phyloP scores from a whole-genome alignment of 2,329 filamentous ascomycete species.

The Achaetomium macrosporum region DNA sequence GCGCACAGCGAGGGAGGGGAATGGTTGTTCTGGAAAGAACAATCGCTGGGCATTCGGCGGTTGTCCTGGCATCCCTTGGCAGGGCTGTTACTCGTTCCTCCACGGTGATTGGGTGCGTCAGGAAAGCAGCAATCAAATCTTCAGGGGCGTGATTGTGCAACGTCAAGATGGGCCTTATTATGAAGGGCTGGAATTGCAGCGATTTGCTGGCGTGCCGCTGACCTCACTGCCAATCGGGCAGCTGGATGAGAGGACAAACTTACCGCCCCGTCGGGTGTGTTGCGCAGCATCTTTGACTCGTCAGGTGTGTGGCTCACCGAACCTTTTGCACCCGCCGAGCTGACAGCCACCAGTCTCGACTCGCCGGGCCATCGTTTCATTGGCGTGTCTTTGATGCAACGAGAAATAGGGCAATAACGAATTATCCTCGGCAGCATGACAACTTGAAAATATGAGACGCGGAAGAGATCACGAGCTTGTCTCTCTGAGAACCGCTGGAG shows the following conservation, averaged over 20 bases:
- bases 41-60: background rate
- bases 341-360: background rate
- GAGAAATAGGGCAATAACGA: background rate
- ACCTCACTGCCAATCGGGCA: background rate
- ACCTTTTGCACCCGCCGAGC: no score
- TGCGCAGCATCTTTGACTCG: no score
- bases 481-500: background rate
- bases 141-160: conserved; percentile 5
- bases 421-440: conserved; percentile 8
- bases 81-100: conserved; percentile 6
- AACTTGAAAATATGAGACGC: background rate
- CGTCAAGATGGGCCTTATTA: conserved; percentile 11
- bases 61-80: conserved; percentile 3
- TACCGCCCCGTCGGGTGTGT: no score
- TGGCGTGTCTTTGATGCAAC: background rate
- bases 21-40: conserved; percentile 14
- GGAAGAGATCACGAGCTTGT: background rate
- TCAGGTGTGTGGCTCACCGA: no score
- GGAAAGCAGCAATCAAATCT: conserved; percentile 17
- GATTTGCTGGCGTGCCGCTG: conserved; percentile 7
- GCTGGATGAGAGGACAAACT: no score
- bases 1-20: background rate
- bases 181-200: conserved; percentile 16
- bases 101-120: conserved; percentile 20
- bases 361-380: background rate